Conservation (phyloP, 495 filamentous ascomycete genomes). For the Aspergillus panamensis region DNA sequence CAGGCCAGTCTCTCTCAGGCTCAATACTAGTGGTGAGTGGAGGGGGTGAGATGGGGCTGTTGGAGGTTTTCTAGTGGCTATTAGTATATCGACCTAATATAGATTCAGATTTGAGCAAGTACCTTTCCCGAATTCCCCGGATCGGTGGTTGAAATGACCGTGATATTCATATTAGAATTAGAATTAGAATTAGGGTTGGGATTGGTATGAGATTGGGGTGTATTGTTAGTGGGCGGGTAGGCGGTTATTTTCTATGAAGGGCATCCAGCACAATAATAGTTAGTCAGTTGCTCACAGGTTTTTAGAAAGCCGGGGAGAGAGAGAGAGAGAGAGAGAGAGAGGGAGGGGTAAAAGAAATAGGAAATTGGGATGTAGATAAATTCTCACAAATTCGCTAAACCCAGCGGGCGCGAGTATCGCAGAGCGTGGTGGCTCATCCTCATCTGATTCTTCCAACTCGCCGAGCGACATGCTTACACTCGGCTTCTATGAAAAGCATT, state of each 20-base stretch:
- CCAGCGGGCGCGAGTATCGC: slow-evolving; percentile 84
- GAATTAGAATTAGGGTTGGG: background rate
- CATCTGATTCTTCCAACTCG: slow-evolving; percentile 50
- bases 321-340: slow-evolving; percentile 4
- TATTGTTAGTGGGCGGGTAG: background rate
- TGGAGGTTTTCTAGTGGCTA: slow-evolving; percentile 22
- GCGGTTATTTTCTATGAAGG: slow-evolving; percentile 1
- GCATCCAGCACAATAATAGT: background rate
- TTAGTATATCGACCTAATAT: slow-evolving; percentile 7
- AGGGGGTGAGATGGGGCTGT: slow-evolving; percentile 55
- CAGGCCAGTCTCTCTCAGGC: slow-evolving; percentile 58
- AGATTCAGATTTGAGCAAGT: background rate
- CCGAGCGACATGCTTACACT: slow-evolving; percentile 56
- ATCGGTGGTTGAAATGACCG: slow-evolving; percentile 6
- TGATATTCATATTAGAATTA: slow-evolving; percentile 1
- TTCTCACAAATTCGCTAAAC: slow-evolving; percentile 71
- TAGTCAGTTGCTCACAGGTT: background rate
- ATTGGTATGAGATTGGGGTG: slow-evolving; percentile 2
- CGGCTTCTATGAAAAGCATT: slow-evolving; percentile 46
- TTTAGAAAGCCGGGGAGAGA: background rate
- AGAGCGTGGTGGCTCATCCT: slow-evolving; percentile 70
- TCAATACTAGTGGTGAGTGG: slow-evolving; percentile 67
- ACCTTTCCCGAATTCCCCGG: slow-evolving; percentile 23
- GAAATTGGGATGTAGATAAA: no score
- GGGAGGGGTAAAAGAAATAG: background rate